Evolutionary conservation across 2,329 filamentous ascomycete genomes (phyloP).

Genomic region (Neurospora sp.): DNA sequence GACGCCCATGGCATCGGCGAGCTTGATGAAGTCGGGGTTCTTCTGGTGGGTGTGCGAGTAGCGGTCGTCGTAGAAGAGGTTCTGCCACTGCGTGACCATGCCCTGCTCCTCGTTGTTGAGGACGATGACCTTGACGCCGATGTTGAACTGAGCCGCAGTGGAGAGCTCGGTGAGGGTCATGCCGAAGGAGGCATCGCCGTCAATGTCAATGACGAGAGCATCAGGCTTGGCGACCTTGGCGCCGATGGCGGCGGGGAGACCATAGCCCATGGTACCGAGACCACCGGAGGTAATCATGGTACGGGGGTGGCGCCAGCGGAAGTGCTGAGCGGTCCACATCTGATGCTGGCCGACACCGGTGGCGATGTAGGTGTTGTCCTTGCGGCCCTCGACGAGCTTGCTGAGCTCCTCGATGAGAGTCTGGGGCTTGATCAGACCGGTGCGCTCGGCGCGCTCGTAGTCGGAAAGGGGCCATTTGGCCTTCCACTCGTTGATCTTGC

Average conservation of each 20-base stretch:
- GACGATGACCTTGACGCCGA: slow-evolving; percentile 88
- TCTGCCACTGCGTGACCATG: slow-evolving; percentile 99
- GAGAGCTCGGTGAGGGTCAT: slow-evolving; percentile 96
- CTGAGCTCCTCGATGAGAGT: slow-evolving; percentile 85
- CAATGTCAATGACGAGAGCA: slow-evolving; percentile 85
- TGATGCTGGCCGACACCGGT: slow-evolving; percentile 97
- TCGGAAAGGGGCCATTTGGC: slow-evolving; percentile 72
- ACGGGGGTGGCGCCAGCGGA: slow-evolving; percentile 83
- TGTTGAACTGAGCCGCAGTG: slow-evolving; percentile 90
- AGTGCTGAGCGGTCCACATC: slow-evolving; percentile 98
- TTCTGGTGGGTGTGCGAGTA: slow-evolving; percentile 87
- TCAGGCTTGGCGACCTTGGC: slow-evolving; percentile 76
- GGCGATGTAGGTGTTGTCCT: slow-evolving; percentile 76
- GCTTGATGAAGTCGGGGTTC: slow-evolving; percentile 94
- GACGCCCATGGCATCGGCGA: slow-evolving; percentile 84
- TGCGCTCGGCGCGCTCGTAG: slow-evolving; percentile 68
- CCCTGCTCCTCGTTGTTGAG: slow-evolving; percentile 97
- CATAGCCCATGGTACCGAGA: slow-evolving; percentile 92
- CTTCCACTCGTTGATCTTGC: slow-evolving; percentile 86
- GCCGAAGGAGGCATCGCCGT: slow-evolving; percentile 97
- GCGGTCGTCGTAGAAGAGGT: slow-evolving; percentile 91
- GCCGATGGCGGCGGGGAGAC: slow-evolving; percentile 88
- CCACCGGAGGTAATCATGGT: slow-evolving; percentile 96
- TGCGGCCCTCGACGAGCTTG: slow-evolving; percentile 68
- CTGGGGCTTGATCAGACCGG: slow-evolving; percentile 88